A percentile compares a stretch with the other conserved stretches of the same genome.
Evolutionary conservation across 2,329 filamentous ascomycete species (phyloP).

Genomic region (Phaeosphaeria sp.): DNA sequence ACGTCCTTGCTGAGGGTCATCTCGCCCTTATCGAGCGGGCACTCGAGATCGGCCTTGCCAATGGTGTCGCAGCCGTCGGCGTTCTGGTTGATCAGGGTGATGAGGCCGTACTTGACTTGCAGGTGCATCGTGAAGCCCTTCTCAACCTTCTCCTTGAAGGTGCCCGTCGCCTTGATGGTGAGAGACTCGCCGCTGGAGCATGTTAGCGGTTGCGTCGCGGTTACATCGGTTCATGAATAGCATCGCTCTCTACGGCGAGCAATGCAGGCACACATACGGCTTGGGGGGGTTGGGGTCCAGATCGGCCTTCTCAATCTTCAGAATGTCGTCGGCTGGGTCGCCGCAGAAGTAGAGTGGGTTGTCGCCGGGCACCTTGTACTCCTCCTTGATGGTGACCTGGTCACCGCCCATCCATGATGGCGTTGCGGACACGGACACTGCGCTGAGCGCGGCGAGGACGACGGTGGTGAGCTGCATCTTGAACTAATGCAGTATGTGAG

Average conservation of each 20-base stretch:
- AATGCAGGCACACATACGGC: slow-evolving; percentile 66
- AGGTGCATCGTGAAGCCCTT: slow-evolving; percentile 82
- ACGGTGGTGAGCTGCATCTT: slow-evolving; percentile 45
- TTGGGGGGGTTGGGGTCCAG: slow-evolving; percentile 84
- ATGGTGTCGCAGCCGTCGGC: slow-evolving; percentile 90
- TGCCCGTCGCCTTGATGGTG: slow-evolving; percentile 78
- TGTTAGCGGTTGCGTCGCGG: slow-evolving; percentile 7
- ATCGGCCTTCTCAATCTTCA: slow-evolving; percentile 80
- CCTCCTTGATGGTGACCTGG: slow-evolving; percentile 58
- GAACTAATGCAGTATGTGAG: not conserved
- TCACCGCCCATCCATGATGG: slow-evolving; percentile 51
- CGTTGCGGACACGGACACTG: slow-evolving; percentile 49
- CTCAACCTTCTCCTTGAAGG: slow-evolving; percentile 73
- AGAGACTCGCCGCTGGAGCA: slow-evolving; percentile 73
- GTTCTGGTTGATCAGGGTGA: slow-evolving; percentile 81
- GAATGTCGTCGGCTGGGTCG: slow-evolving; percentile 71
- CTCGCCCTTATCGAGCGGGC: slow-evolving; percentile 82
- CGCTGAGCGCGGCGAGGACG: slow-evolving; percentile 52
- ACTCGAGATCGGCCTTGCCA: slow-evolving; percentile 84
- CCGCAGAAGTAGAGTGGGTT: slow-evolving; percentile 84
- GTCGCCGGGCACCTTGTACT: slow-evolving; percentile 76
- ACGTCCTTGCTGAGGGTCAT: slow-evolving; percentile 80
- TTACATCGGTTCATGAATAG: not conserved
- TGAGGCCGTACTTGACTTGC: slow-evolving; percentile 91
- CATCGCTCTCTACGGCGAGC: not conserved